phyloP scores from a whole-genome alignment of 2,329 filamentous ascomycete genomes.

The Dactylellina drechsleri region DNA sequence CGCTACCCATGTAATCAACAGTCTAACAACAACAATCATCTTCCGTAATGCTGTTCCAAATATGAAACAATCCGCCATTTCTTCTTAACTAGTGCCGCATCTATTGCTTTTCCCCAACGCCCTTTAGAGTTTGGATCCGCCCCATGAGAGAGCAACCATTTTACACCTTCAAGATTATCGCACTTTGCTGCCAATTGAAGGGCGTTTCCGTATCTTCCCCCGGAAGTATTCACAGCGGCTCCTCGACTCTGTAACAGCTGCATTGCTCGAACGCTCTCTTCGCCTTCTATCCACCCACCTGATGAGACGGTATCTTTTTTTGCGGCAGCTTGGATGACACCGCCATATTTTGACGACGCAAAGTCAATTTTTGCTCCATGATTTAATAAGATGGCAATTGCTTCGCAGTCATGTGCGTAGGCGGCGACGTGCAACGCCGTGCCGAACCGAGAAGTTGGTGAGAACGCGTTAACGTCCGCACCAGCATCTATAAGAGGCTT shows the following conservation, averaged over 20 bases:
- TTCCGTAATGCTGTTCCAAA: constrained; percentile 43
- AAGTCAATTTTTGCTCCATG: constrained; percentile 30
- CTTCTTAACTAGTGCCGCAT: constrained; percentile 23
- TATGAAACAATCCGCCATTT: constrained; percentile 41
- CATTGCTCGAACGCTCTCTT: constrained; percentile 30
- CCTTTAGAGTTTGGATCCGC: constrained; percentile 24
- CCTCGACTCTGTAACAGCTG: constrained; percentile 30
- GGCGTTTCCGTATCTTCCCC: constrained; percentile 25
- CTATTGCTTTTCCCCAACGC: constrained; percentile 15
- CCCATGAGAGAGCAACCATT: constrained; percentile 31
- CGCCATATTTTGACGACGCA: constrained; percentile 25
- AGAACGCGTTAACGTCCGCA: constrained; percentile 29
- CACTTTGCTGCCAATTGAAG: constrained; percentile 28
- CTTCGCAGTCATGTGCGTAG: background rate
- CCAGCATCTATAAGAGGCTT: constrained; percentile 31
- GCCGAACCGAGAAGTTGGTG: constrained; percentile 15
- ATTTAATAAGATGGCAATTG: constrained; percentile 22
- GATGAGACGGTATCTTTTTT: constrained; percentile 6
- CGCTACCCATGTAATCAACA: no score
- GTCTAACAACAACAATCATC: no score
- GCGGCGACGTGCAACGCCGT: constrained; percentile 39
- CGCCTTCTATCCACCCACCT: constrained; percentile 11
- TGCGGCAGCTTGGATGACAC: constrained; percentile 34
- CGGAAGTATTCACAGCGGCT: constrained; percentile 8
- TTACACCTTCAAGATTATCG: constrained; percentile 30